These are phyloP conservation scores for Tricholoma terreum DNA, from an alignment of 768 basidiomycete species.

Conservation along the genomic window DNA sequence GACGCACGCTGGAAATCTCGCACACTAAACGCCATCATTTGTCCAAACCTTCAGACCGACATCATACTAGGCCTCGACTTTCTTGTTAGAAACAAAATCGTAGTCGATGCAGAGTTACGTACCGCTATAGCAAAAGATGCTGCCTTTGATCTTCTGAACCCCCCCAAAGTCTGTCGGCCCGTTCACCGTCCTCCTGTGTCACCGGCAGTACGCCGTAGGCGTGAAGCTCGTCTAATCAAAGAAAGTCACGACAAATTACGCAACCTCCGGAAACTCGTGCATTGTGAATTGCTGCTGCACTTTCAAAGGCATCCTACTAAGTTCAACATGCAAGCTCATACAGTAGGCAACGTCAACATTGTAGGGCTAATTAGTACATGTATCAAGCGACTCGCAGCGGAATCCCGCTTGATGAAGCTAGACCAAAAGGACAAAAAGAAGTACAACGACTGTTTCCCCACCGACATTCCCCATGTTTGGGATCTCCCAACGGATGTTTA, in stretches of 20 bases:
- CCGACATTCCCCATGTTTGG: neutral
- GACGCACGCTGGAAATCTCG: no score
- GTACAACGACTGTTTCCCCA: neutral
- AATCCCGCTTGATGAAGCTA: neutral
- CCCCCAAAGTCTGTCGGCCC: neutral
- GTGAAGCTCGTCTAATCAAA: neutral
- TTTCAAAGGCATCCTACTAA: no score
- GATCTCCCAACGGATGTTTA: neutral
- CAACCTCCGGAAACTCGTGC: no score
- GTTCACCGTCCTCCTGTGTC: no score
- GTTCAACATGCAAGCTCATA: no score
- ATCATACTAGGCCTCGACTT: neutral
- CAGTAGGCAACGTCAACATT: no score
- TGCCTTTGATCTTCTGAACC: neutral
- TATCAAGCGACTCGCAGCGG: neutral
- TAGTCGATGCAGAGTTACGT: neutral
- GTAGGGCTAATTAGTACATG: no score
- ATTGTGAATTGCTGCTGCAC: no score
- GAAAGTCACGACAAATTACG: neutral
- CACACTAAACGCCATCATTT: neutral
- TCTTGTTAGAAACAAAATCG: neutral
- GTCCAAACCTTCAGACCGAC: neutral
- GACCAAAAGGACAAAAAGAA: neutral
- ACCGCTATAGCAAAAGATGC: neutral
- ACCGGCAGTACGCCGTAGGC: no score